Base-by-base conservation (phyloP, 176 grass and related monocot species). In the Aegilops tauschii region DNA sequence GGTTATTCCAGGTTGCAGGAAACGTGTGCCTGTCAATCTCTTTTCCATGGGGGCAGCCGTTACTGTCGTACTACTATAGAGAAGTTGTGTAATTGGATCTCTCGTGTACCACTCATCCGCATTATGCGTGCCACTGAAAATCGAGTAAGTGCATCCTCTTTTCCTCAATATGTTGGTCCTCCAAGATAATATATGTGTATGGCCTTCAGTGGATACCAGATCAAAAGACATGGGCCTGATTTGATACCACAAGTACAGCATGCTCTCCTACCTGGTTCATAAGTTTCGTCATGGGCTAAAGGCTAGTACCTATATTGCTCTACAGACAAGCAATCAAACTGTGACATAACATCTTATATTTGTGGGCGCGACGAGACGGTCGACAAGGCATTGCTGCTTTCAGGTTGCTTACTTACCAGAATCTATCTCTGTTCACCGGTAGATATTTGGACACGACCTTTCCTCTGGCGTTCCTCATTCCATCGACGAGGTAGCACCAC, bases 401-500 rank as follows among this genome's bases (percentile, higher is more conserved):
- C 67, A 50, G 62, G 82, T 63, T 25, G 20, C 4, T 18, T 36
- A 4, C 71, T 91, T 82, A 93, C 93, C 91, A 89, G 87, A 95
- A 95, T 6, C 89, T 42, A 81, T 98, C 95, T 61, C 85, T 95
- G 85, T 98, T 98, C 74, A 92, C 89, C 0, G 84, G 89, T 18
- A 95, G 80, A 61, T 93, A 98, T 17, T 89, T 89, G 3, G 85
- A 85, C 89, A 89, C 92, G 28, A 97, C 87, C 68, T 93, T 93
- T 23, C 91, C 93, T 52, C 80, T 83, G 0, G 95, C 93, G 59
- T 91, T 97, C 21, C 87, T 79, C 91, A 93, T 93, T 45, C 95
- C 89, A 0, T 97, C 87, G 14, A 97, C 90, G 9, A 95, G 80
- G 69, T 87, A 90, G 85, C 91, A 97, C 91, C 93, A 95, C 3